Evolutionary conservation across 2,329 filamentous ascomycete genomes (phyloP).

Genomic region (Daldinia eschscholtzii): DNA sequence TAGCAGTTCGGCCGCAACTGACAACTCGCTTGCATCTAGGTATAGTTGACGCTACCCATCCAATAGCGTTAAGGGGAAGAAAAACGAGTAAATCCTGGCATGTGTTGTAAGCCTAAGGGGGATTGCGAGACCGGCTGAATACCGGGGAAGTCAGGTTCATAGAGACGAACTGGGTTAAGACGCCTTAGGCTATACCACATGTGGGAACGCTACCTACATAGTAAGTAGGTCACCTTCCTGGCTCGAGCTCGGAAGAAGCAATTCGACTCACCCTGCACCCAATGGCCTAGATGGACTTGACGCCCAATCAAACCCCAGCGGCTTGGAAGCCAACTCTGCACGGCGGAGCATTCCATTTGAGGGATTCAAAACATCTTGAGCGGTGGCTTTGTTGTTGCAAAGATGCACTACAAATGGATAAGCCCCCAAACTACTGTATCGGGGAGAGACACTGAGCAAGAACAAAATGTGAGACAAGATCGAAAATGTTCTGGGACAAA

Average conservation of each 20-base stretch:
- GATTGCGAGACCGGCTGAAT: constrained; percentile 24
- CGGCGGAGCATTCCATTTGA: constrained; percentile 26
- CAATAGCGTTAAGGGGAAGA: neutral
- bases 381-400: constrained; percentile 24
- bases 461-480: constrained; percentile 42
- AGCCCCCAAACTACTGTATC: constrained; percentile 27
- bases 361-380: constrained; percentile 24
- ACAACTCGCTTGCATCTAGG: neutral
- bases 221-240: constrained; percentile 26
- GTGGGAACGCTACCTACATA: constrained; percentile 27
- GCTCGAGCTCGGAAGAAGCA: constrained; percentile 30
- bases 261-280: constrained; percentile 21
- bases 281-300: constrained; percentile 25
- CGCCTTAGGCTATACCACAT: constrained; percentile 35
- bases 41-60: constrained; percentile 1
- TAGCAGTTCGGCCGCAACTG: neutral
- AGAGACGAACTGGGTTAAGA: constrained; percentile 22
- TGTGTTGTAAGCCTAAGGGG: constrained; percentile 19
- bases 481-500: constrained; percentile 42
- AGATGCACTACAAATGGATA: constrained; percentile 28
- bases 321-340: constrained; percentile 29
- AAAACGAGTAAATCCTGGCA: constrained; percentile 10
- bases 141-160: constrained; percentile 22
- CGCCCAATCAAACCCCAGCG: constrained; percentile 17
- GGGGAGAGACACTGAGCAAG: constrained; percentile 29